Base-by-base conservation (phyloP, 108 stramenopile species). In the Ochromonas danica region DNA sequence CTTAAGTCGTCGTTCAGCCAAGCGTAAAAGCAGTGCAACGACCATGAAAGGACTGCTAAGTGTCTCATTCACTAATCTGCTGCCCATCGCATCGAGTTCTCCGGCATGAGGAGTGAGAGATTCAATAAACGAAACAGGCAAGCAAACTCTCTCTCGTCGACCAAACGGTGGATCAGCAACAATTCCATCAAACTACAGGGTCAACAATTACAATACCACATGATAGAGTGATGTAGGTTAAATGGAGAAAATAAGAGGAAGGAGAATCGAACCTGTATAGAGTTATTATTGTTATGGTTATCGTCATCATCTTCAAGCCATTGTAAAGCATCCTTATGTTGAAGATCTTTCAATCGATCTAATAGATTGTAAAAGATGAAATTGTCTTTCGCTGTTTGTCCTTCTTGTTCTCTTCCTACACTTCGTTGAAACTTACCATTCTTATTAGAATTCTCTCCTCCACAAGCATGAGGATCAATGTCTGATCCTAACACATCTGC, bases 401-500 rank as follows among this genome's bases (percentile, higher is more conserved):
- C 45, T 51, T 14, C 22, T 22, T 51, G 45, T 14, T 51, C 6
- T 51, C 22, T 51, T 51, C 6, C 22, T 51, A 51, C 45, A 22
- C 22, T 22, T 51, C 45, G 45, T 51, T 51, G 6, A 14, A 51
- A n/a, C n/a, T 51, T 51, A 51, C 22, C 45, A 51, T 51, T 51
- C 14, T 22, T 51, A 51, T 51, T 51, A 51, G 14, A 14, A 51
- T 51, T 51, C 22, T 51, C 22, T 6, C 6, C 22, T 14, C 45
- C 45, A 14, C 6, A 51, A 51, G 14, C 22, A 51, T 51, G 88
- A 35, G 91, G 78, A 80, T 97, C 98, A 81, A 99, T 97, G 81
- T 99, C 98, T 30, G 92, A 90, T 1, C 98, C 98, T 28, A 94
- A 78, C 63, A 91, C 89, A 75, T 90, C 87, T 0, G 91, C 93